Percentiles rank a stretch among this genome's conserved stretches.
Evolutionary conservation across 345 rosid genomes (phyloP).

Genomic region (Geranium brycei): DNA sequence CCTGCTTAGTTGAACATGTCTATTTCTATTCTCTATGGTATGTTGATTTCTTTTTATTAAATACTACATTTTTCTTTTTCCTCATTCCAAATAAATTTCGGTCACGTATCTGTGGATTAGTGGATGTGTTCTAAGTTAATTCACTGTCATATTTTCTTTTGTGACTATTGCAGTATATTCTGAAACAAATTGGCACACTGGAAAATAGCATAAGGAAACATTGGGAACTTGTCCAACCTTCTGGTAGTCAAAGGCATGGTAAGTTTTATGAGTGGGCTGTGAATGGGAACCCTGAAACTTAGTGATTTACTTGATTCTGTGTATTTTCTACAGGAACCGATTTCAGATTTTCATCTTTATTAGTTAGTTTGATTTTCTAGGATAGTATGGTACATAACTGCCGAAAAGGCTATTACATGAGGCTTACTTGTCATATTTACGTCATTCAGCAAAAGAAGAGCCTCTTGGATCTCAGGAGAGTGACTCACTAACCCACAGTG

Average conservation of each 20-base stretch:
- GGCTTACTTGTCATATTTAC: neutral
- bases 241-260: slow-evolving; percentile 23
- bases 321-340: neutral
- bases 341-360: neutral
- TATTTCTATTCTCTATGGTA: neutral
- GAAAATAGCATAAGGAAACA: slow-evolving; percentile 72
- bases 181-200: slow-evolving; percentile 51
- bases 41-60: neutral
- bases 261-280: slow-evolving; percentile 16
- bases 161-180: slow-evolving; percentile 50
- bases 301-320: neutral
- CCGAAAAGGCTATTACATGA: neutral
- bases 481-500: slow-evolving; percentile 38
- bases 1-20: too few species aligned
- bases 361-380: too few species aligned
- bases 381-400: neutral
- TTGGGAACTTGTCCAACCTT: slow-evolving; percentile 44
- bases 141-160: neutral
- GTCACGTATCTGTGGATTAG: slow-evolving; percentile 5
- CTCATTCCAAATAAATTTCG: neutral
- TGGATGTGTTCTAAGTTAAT: slow-evolving; percentile 15
- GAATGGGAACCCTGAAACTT: slow-evolving; percentile 1
- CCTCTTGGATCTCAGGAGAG: slow-evolving; percentile 27
- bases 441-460: slow-evolving; percentile 26
- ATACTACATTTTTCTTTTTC: neutral